These are phyloP conservation scores for Xylaria sp. DNA, from an alignment of 2,329 filamentous ascomycete species.

Conservation along the genomic window DNA sequence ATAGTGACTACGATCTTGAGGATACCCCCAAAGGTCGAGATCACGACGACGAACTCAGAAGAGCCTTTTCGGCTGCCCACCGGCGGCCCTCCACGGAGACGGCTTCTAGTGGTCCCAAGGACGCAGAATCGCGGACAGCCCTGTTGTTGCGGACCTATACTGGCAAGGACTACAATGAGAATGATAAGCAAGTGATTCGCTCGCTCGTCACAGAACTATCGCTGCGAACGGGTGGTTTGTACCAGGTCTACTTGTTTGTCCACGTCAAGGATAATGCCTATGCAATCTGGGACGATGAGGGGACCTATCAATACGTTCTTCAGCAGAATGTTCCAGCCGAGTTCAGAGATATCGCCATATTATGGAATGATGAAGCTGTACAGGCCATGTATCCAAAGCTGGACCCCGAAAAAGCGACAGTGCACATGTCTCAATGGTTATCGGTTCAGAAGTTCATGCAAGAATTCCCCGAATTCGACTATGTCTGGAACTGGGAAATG, in stretches of 20 bases:
- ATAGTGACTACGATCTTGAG: constrained; percentile 25
- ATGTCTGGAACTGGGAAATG: constrained; percentile 88
- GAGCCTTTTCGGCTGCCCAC: neutral
- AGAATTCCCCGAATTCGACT: constrained; percentile 80
- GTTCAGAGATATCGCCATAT: constrained; percentile 71
- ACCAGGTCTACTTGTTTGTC: constrained; percentile 78
- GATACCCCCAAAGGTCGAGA: constrained; percentile 18
- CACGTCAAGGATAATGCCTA: constrained; percentile 71
- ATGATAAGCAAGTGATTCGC: constrained; percentile 79
- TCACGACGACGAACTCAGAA: constrained; percentile 26
- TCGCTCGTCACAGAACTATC: constrained; percentile 79
- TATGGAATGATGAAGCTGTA: constrained; percentile 79
- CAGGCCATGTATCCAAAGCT: constrained; percentile 77
- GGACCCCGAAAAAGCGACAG: constrained; percentile 58
- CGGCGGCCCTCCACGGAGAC: constrained; percentile 11
- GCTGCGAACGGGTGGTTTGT: constrained; percentile 78
- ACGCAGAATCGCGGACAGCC: constrained; percentile 65
- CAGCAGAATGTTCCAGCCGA: constrained; percentile 69
- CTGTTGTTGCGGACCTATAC: constrained; percentile 78
- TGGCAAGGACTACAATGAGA: constrained; percentile 75
- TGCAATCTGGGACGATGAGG: constrained; percentile 63
- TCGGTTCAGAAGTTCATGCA: constrained; percentile 77
- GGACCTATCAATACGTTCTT: constrained; percentile 65
- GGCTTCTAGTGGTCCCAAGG: constrained; percentile 18
- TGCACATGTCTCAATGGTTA: constrained; percentile 70